Evolutionary conservation across 345 rosid species (phyloP), one percentile per base, ranked within the genome.

Genomic region (Isatis tinctoria): DNA sequence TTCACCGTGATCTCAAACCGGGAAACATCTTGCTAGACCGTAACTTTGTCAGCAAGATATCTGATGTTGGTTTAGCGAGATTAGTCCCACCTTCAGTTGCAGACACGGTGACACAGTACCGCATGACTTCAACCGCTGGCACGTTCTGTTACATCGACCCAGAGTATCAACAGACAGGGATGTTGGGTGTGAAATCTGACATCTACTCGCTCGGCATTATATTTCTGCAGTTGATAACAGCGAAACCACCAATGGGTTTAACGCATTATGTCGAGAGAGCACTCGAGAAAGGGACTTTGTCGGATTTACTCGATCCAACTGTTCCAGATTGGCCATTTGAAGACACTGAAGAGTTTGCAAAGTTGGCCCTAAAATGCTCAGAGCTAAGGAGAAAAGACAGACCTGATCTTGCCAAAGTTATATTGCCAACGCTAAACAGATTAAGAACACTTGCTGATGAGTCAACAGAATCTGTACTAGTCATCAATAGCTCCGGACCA

Each of bases 111-210:
- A 93, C 98, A 5, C 96, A 93, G 52, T 93, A 90, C 69, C 85
- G 88, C 0, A 86, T 93, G 97, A 93, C 98, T 5, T 87, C 98
- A 18, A 86, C 98, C 0, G 96, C 97, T 0, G 98, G 98, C 4
- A 93, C 98, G 0, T 93, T 93, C 86, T 93, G 97, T 77, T 93
- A 93, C 60, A 93, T 90, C 16, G 96, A 90, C 41, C 98, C 97
- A 0, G 98, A 93, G 80, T 93, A 93, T 80, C 97, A 93, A 69
- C 98, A 90, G 72, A 90, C 98, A 28, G 97, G 98, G 8, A 90
- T 90, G 98, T 80, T 93, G 43, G 96, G 97, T 3, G 82, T 87
- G 2, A 93, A 93, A 76, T 93, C 98, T 0, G 98, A 93, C 32
- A 79, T 93, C 2, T 93, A 90, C 73, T 93, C 98, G 1, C 83